phyloP scores from a whole-genome alignment of 2,329 filamentous ascomycete species.

The Colletotrichum spinosum region DNA sequence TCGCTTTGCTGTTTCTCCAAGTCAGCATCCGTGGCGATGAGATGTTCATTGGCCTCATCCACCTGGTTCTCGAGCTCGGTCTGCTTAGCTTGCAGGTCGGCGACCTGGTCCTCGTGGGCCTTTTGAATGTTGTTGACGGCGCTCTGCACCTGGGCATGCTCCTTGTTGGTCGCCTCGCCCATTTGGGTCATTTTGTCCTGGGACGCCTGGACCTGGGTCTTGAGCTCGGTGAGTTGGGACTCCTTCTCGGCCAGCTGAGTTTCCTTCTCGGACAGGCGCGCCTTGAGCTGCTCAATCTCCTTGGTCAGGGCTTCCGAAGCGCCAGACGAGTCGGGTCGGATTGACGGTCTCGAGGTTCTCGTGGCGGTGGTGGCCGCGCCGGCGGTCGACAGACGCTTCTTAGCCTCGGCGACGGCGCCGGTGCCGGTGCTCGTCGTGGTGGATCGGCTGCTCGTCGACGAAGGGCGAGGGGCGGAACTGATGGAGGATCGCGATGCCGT shows the following conservation, averaged over 20 bases:
- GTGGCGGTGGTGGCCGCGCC: conserved; percentile 50
- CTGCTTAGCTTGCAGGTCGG: conserved; percentile 62
- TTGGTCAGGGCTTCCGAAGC: conserved; percentile 59
- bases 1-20: conserved; percentile 63
- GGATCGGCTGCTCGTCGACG: conserved; percentile 44
- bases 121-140: conserved; percentile 32
- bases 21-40: conserved; percentile 62
- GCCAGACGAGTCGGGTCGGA: conserved; percentile 49
- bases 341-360: conserved; percentile 56
- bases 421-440: conserved; percentile 47
- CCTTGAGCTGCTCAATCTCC: conserved; percentile 70
- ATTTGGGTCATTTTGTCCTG: conserved; percentile 68
- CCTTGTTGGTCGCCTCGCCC: conserved; percentile 61
- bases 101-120: conserved; percentile 58
- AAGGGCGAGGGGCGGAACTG: conserved; percentile 39
- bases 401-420: conserved; percentile 59
- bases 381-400: conserved; percentile 68
- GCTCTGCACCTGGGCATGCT: conserved; percentile 50
- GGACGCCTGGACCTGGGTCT: conserved; percentile 65
- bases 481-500: conserved; percentile 30
- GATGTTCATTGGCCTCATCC: conserved; percentile 61
- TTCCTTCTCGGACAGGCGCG: conserved; percentile 69
- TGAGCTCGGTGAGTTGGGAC: conserved; percentile 66
- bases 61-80: conserved; percentile 59
- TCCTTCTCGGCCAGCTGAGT: conserved; percentile 69